These are phyloP conservation scores for Tricholoma flavovirens DNA, from an alignment of 768 basidiomycete genomes.

Conservation along the genomic window DNA sequence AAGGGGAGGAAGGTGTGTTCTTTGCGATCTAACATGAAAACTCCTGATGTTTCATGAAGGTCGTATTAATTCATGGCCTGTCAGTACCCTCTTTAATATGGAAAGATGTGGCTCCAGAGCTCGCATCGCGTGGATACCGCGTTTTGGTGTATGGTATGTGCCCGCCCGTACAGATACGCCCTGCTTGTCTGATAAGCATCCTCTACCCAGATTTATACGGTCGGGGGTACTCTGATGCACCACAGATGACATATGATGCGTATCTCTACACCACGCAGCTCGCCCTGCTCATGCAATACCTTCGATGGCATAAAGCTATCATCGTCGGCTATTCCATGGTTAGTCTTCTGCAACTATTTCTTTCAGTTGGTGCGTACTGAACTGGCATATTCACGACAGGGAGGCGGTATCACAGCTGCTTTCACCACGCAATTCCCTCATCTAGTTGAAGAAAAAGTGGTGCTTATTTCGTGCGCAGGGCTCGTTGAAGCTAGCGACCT, in stretches of 20 bases:
- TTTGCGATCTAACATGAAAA: conserved; percentile 1
- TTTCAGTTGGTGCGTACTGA: background rate
- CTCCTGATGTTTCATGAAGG: conserved; percentile 30
- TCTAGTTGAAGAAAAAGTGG: conserved; percentile 58
- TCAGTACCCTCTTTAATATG: conserved; percentile 74
- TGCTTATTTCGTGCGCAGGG: conserved; percentile 65
- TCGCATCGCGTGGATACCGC: conserved; percentile 60
- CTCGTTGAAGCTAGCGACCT: conserved; percentile 66
- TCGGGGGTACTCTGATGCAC: conserved; percentile 79
- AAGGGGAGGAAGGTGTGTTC: conserved; percentile 55
- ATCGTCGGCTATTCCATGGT: conserved; percentile 78
- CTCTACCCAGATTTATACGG: conserved; percentile 64
- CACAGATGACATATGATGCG: conserved; percentile 60
- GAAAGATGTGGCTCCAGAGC: conserved; percentile 65
- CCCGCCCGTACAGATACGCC: background rate
- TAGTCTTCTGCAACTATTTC: too few relatives aligned
- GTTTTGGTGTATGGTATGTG: conserved; percentile 66
- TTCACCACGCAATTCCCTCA: conserved; percentile 70
- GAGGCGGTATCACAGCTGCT: conserved; percentile 67
- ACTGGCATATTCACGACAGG: conserved; percentile 31
- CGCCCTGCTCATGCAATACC: conserved; percentile 76
- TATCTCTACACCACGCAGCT: conserved; percentile 69
- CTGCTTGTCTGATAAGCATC: background rate
- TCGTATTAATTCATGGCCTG: conserved; percentile 74
- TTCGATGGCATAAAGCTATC: conserved; percentile 63